A percentile compares a stretch with the other conserved stretches of the same genome.
phyloP scores from a whole-genome alignment of 257 asterid genomes.

The Cynanchum wilfordii region DNA sequence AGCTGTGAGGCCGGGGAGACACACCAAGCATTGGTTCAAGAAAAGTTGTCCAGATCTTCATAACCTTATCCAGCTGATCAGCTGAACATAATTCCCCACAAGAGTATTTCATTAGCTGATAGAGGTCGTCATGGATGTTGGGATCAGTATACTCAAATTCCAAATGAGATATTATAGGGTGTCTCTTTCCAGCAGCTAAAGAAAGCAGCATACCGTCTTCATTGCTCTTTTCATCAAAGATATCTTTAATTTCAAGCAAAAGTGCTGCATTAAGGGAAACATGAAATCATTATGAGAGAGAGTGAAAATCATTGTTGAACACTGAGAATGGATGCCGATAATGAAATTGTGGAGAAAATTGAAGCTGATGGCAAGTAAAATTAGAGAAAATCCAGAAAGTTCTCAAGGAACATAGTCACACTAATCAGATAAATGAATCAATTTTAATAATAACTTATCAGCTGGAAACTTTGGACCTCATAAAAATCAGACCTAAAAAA shows the following conservation, averaged over 20 bases:
- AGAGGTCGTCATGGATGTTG: constrained; percentile 77
- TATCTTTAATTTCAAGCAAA: constrained; percentile 75
- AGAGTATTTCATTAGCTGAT: constrained; percentile 64
- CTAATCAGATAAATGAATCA: background rate
- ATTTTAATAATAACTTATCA: background rate
- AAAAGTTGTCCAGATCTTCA: constrained; percentile 78
- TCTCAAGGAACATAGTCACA: background rate
- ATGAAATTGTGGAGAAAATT: background rate
- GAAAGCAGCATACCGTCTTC: constrained; percentile 62
- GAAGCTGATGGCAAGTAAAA: background rate
- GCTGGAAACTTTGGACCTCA: background rate
- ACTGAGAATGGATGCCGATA: background rate
- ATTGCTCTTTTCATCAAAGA: constrained; percentile 44
- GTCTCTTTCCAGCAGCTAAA: constrained; percentile 56
- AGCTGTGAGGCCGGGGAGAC: constrained; percentile 39
- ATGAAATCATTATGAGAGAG: constrained; percentile 8
- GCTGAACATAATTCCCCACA: constrained; percentile 77
- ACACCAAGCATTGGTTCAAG: constrained; percentile 69
- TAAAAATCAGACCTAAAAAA: background rate
- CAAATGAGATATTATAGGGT: constrained; percentile 55
- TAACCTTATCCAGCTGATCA: constrained; percentile 64
- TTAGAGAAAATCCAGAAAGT: background rate
- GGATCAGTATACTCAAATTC: constrained; percentile 65
- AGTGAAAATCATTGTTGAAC: background rate
- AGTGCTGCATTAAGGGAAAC: constrained; percentile 46